Evolutionary conservation across 257 asterid genomes (phyloP).

Genomic region (Mentha longifolia): DNA sequence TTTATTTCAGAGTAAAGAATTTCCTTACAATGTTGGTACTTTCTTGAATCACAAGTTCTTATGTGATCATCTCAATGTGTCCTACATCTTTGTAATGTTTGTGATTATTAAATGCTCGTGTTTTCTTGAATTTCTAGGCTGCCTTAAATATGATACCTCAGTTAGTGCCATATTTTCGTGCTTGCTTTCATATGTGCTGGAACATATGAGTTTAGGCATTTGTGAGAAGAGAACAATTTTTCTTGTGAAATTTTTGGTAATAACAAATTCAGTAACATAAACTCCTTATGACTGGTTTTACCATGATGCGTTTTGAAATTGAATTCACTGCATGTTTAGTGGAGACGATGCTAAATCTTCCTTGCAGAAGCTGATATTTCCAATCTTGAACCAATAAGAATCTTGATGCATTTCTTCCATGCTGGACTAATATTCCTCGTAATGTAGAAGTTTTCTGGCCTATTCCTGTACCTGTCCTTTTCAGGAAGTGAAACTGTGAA

Average conservation of each 20-base stretch:
- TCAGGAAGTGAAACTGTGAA: not conserved
- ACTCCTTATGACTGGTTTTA: not conserved
- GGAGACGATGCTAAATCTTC: not conserved
- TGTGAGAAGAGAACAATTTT: not conserved
- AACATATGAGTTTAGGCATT: not conserved
- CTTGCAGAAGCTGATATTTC: not conserved
- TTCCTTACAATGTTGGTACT: slow-evolving; percentile 94
- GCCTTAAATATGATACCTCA: not conserved
- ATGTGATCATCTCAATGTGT: not conserved
- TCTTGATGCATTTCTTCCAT: not conserved
- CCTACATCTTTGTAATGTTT: not conserved
- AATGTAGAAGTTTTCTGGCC: not conserved
- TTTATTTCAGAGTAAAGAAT: slow-evolving; percentile 87
- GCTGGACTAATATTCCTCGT: not conserved
- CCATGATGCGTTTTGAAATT: not conserved
- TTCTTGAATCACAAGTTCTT: slow-evolving; percentile 33
- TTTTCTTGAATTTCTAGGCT: not conserved
- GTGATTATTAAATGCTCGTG: not conserved
- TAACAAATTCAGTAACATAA: not conserved
- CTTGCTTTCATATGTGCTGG: not conserved
- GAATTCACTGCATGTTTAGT: not conserved
- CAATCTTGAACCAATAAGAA: not conserved
- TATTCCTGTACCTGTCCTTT: not conserved
- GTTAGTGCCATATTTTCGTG: not conserved
- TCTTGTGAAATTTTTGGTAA: not conserved